A percentile compares a stretch with the other conserved stretches of the same genome.
These are phyloP conservation scores for Suillus occidentalis DNA, from an alignment of 768 basidiomycete species.

Conservation along the genomic window DNA sequence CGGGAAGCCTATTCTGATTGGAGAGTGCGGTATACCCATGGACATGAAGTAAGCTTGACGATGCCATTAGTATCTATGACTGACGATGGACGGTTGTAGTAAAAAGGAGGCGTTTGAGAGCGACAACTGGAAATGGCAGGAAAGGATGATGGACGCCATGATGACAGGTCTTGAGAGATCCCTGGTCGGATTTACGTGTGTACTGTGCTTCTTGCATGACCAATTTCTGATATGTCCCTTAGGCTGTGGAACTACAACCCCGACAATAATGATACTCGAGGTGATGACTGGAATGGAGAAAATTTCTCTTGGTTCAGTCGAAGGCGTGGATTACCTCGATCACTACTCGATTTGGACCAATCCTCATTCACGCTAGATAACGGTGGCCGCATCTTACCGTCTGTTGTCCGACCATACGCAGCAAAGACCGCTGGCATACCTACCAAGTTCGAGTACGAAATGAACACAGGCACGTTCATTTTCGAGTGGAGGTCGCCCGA, in stretches of 20 bases:
- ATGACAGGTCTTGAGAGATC: slow-evolving; percentile 77
- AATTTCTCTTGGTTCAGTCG: slow-evolving; percentile 95
- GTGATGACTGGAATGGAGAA: slow-evolving; percentile 95
- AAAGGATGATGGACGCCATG: slow-evolving; percentile 93
- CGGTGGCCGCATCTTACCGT: slow-evolving; percentile 73
- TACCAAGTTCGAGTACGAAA: slow-evolving; percentile 69
- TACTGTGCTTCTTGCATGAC: slow-evolving; percentile 15
- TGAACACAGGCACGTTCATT: slow-evolving; percentile 65
- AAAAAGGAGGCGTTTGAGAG: slow-evolving; percentile 67
- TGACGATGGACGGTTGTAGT: slow-evolving; percentile 37
- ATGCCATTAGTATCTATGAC: background rate
- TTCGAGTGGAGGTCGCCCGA: slow-evolving; percentile 59
- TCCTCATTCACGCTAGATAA: slow-evolving; percentile 72
- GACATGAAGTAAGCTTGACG: slow-evolving; percentile 79
- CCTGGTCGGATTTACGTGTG: slow-evolving; percentile 84
- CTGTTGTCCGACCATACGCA: slow-evolving; percentile 88
- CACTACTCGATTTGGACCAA: slow-evolving; percentile 59
- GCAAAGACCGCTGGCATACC: slow-evolving; percentile 90
- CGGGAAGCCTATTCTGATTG: slow-evolving; percentile 82
- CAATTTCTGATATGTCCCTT: background rate
- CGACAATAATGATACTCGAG: slow-evolving; percentile 69
- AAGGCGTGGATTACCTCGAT: slow-evolving; percentile 54
- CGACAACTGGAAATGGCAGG: slow-evolving; percentile 79
- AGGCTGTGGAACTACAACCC: slow-evolving; percentile 98
- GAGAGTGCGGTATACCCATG: slow-evolving; percentile 95